phyloP scores from a whole-genome alignment of 2,329 filamentous ascomycete genomes.

The Didymella lethalis region DNA sequence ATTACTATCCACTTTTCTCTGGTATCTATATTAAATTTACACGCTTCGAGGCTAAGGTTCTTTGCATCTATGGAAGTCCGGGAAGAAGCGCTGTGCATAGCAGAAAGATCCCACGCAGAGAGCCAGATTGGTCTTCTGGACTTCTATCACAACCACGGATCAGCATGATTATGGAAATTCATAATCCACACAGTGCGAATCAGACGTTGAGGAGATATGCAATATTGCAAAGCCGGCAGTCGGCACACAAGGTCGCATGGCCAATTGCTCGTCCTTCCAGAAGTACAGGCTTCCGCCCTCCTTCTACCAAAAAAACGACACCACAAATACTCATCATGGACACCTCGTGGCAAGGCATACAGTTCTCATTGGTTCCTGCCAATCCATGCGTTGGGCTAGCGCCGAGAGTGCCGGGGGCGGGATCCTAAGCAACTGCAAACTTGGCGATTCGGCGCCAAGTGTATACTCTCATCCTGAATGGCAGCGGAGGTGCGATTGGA shows the following conservation, averaged over 20 bases:
- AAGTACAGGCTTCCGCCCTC: background rate
- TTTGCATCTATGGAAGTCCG: background rate
- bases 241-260: background rate
- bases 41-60: background rate
- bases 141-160: background rate
- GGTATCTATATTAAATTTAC: no score
- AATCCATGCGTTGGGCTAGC: background rate
- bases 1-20: background rate
- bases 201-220: background rate
- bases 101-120: no score
- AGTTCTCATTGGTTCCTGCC: background rate
- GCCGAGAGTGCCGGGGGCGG: background rate
- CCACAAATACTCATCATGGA: background rate
- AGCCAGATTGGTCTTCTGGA: background rate
- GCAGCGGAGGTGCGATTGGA: background rate
- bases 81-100: background rate
- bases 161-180: background rate
- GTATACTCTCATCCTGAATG: background rate
- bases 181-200: background rate
- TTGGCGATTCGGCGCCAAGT: background rate
- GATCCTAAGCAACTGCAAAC: background rate
- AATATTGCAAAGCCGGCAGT: background rate
- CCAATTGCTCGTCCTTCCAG: background rate
- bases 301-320: background rate
- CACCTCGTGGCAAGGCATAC: background rate